Evolutionary conservation across 1,284 basidiomycete species (phyloP), one percentile per base, ranked within the genome.

Genomic region (Pseudozyma hubeiensis): DNA sequence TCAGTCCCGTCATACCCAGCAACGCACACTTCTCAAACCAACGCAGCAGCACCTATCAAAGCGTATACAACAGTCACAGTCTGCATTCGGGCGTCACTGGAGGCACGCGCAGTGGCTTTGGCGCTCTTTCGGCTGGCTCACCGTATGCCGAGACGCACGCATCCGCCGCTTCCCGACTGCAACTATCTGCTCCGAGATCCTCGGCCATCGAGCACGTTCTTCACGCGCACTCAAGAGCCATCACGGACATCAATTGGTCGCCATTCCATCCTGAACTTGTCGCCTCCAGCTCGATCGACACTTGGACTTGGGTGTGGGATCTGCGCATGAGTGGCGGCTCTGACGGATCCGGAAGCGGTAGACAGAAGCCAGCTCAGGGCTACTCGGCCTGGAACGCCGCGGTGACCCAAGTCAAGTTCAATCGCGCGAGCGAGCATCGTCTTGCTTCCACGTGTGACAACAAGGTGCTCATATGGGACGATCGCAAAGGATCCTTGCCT

Each of bases 161-260:
- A 5, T 67, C 67, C 2, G 57, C 49, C 3, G 34, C 59, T 11
- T 60, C 65, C 2, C 62, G 58, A 5, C 7, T 73, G 1, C 46
- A 60, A 13, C 55, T 59, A 1, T 31, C 59, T 14, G 53, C 43
- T 8, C 64, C 74, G 4, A 54, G 66, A 34, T 59, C 66, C 1
- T 80, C 80, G 6, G 72, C 80, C 7, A 75, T 83, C 45, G 80
- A 82, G 53, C 69, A 80, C 49, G 66, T 83, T 0, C 66, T 84
- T 2, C 73, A 80, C 33, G 80, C 78, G 1, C 82, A 84, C 40
- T 78, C 75, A 1, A 64, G 82, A 19, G 82, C 81, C 7, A 84
- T 84, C 39, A 84, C 82, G 11, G 82, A 84, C 31, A 82, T 84
- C 75, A 84, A 84, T 50, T 84, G 82, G 81, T 79, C 77, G 17